Percentiles rank a stretch among this genome's conserved stretches.
These are phyloP conservation scores for Amphibolis antarctica DNA, from an alignment of 106 monocot genomes.

Conservation along the genomic window DNA sequence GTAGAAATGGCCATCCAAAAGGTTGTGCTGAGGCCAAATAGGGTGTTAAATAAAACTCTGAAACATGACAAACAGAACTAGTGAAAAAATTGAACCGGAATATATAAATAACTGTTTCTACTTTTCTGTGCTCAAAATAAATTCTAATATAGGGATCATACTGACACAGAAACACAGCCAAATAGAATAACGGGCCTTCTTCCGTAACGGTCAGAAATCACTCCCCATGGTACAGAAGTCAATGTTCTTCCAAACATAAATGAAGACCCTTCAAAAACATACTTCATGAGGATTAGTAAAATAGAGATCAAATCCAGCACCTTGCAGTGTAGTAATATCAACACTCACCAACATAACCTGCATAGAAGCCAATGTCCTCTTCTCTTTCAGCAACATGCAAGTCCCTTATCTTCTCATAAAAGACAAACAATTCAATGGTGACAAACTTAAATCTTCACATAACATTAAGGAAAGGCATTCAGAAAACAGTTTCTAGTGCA, in stretches of 20 bases:
- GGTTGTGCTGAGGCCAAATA: slow-evolving; percentile 71
- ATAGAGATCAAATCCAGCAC: neutral
- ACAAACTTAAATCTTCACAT: too few species aligned
- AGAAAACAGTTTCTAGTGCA: too few species aligned
- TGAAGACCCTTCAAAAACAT: slow-evolving; percentile 41
- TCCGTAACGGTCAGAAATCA: slow-evolving; percentile 66
- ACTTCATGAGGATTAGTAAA: neutral
- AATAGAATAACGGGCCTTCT: slow-evolving; percentile 75
- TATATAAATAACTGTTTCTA: too few species aligned
- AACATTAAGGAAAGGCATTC: too few species aligned
- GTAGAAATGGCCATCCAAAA: slow-evolving; percentile 90
- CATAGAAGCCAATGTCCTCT: slow-evolving; percentile 50
- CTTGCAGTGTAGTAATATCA: neutral
- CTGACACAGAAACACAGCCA: slow-evolving; percentile 53
- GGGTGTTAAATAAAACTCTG: slow-evolving; percentile 72
- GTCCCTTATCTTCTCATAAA: slow-evolving; percentile 25
- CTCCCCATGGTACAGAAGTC: slow-evolving; percentile 68
- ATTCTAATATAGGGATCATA: slow-evolving; percentile 5
- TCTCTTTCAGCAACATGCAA: slow-evolving; percentile 33
- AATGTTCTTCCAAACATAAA: slow-evolving; percentile 87
- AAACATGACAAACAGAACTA: slow-evolving; percentile 5
- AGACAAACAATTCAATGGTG: neutral
- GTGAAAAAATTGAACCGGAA: neutral
- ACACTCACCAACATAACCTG: slow-evolving; percentile 38
- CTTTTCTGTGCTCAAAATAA: neutral